Percentiles rank a stretch among this genome's conserved stretches.
phyloP scores from a whole-genome alignment of 371 early-diverging fungal genomes.

The Syncephalastrum sp. region DNA sequence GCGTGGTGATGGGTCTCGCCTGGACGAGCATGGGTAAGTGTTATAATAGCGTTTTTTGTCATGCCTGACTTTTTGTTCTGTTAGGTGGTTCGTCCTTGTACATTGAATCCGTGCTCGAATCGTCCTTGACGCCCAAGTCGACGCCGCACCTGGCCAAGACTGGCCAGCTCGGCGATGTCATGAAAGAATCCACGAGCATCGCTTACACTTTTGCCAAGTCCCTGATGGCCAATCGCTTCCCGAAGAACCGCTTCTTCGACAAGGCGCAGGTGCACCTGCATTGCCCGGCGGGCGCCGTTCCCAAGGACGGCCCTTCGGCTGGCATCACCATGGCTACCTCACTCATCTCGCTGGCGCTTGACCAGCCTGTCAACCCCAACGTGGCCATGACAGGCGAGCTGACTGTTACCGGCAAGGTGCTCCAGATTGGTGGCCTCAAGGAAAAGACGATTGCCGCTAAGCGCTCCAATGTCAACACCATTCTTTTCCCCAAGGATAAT shows the following conservation, averaged over 20 bases:
- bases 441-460: slow-evolving; percentile 98
- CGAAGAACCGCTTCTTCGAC: slow-evolving; percentile 88
- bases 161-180: slow-evolving; percentile 97
- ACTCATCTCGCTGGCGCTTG: slow-evolving; percentile 85
- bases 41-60: neutral
- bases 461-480: slow-evolving; percentile 83
- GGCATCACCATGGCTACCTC: slow-evolving; percentile 96
- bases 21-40: slow-evolving; percentile 91
- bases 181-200: slow-evolving; percentile 96
- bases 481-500: slow-evolving; percentile 92
- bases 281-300: slow-evolving; percentile 97
- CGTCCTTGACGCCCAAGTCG: slow-evolving; percentile 60
- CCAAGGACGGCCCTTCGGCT: slow-evolving; percentile 97
- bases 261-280: slow-evolving; percentile 91
- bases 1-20: slow-evolving; percentile 94
- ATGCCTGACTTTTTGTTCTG: neutral
- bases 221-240: slow-evolving; percentile 68
- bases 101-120: slow-evolving; percentile 92
- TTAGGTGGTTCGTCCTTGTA: slow-evolving; percentile 90
- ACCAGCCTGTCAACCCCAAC: slow-evolving; percentile 69
- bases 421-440: slow-evolving; percentile 96
- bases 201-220: slow-evolving; percentile 93
- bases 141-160: slow-evolving; percentile 76
- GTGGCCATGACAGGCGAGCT: slow-evolving; percentile 98
- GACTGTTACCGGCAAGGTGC: slow-evolving; percentile 93